Evolutionary conservation across 352 stramenopile genomes (phyloP), one percentile per base, ranked within the genome.

Genomic region (Pythium dissimile): DNA sequence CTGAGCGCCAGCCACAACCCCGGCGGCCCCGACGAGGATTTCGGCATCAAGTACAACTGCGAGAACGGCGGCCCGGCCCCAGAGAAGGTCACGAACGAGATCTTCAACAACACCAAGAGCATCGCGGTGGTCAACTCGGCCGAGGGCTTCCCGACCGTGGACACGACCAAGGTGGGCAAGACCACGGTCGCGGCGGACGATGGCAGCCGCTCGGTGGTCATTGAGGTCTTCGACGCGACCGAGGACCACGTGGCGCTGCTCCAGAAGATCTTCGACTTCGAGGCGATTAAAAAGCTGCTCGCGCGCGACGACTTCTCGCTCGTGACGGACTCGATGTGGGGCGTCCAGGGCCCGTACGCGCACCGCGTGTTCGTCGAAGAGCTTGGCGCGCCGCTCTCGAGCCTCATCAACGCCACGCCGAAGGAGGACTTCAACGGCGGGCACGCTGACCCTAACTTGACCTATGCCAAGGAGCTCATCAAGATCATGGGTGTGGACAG

Each of bases 371-470:
- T 99, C 24, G 89, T 98, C 11, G 94, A 99, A 35, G 89, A 98
- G 67, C 85, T 99, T 23, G 96, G 91, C 52, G 84, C 83, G 16
- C 69, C 85, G 15, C 63, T 72, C n/a, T 83, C 76, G 50, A 76
- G 72, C 50, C 72, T 98, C 64, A 88, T 96, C 71, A 99, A 99
- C 68, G 85, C 77, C 39, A 92, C 79, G 34, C 95, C 97, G 30
- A 90, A 98, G 69, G 96, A 99, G 50, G 96, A 99, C 80, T 99
- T 99, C 74, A 89, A 88, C 34, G 87, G 94, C 49, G 79, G 80
- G 31, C 97, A 99, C 72, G 97, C 97, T 26, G 97, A 99, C 80
- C 97, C 97, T n/a, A 99, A 99, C 78, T 71, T 99, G 42, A 98
- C 92, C 46, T 99, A 99, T 74, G 97, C 97, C 10, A 88, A 95